Evolutionary conservation across 2,329 filamentous ascomycete species (phyloP).

Genomic region (Chaetomiaceae sp.): DNA sequence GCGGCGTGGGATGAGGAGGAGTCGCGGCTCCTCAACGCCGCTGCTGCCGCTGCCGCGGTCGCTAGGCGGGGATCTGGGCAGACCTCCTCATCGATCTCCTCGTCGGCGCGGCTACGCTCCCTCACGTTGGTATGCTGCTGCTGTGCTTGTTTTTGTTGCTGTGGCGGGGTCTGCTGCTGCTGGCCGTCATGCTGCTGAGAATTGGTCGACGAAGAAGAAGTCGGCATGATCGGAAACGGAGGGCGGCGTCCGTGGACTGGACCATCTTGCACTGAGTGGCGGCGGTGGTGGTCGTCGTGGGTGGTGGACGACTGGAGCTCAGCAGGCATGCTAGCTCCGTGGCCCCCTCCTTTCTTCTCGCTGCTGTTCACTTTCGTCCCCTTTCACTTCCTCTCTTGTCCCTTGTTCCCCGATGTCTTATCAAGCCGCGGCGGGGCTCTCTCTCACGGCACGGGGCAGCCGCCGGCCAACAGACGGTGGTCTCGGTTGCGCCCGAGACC

Average conservation of each 20-base stretch:
- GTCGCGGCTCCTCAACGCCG: slow-evolving; percentile 17
- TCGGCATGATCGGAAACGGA: slow-evolving; percentile 37
- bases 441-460: slow-evolving; percentile 34
- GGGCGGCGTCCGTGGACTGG: slow-evolving; percentile 30
- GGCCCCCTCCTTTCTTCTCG: background rate
- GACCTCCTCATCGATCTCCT: slow-evolving; percentile 15
- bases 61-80: slow-evolving; percentile 16
- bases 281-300: slow-evolving; percentile 23
- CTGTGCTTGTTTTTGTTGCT: slow-evolving; percentile 4
- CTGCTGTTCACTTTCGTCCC: background rate
- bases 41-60: slow-evolving; percentile 18
- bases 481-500: slow-evolving; percentile 42
- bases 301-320: slow-evolving; percentile 33
- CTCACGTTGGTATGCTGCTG: background rate
- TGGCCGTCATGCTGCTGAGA: slow-evolving; percentile 4
- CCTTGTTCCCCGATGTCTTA: background rate
- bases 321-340: slow-evolving; percentile 32
- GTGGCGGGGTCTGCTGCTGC: slow-evolving; percentile 3
- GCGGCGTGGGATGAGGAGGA: slow-evolving; percentile 14
- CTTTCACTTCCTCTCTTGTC: background rate
- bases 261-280: slow-evolving; percentile 38
- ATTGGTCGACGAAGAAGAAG: slow-evolving; percentile 26
- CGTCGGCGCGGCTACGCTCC: slow-evolving; percentile 20
- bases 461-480: slow-evolving; percentile 41
- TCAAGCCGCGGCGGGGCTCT: slow-evolving; percentile 6